These are phyloP conservation scores for Vicia sativa DNA, from an alignment of 306 rosid species.

Conservation along the genomic window DNA sequence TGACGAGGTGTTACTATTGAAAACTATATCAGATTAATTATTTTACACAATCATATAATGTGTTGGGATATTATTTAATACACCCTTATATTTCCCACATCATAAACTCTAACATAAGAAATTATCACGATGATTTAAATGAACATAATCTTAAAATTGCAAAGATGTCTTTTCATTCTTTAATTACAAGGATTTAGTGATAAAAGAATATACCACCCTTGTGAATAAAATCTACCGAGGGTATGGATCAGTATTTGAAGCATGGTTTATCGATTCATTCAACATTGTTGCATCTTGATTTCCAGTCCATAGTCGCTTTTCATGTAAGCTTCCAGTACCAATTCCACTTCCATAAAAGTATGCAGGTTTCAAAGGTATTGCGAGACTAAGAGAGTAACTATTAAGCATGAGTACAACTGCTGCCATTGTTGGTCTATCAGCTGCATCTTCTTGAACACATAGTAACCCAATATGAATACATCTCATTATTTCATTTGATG, in stretches of 20 bases:
- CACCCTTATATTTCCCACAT: too few relatives aligned
- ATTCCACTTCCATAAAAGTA: conserved; percentile 32
- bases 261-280: conserved; percentile 22
- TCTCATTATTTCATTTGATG: conserved; percentile 44
- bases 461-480: conserved; percentile 62
- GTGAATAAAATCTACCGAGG: conserved; percentile 38
- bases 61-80: too few relatives aligned
- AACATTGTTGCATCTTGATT: conserved; percentile 7
- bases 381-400: conserved; percentile 38
- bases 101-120: too few relatives aligned
- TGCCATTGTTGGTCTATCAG: conserved; percentile 55
- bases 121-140: too few relatives aligned
- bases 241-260: conserved; percentile 38
- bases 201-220: neutral
- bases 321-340: neutral
- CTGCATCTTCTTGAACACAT: conserved; percentile 50
- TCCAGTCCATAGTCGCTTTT: neutral
- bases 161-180: too few relatives aligned
- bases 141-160: too few relatives aligned
- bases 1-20: too few relatives aligned
- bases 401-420: conserved; percentile 41
- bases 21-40: too few relatives aligned
- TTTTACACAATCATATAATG: too few relatives aligned
- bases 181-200: too few relatives aligned
- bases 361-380: conserved; percentile 45